Conservation (phyloP, 2,329 filamentous ascomycete species). For the Penicillium capsulatum region DNA sequence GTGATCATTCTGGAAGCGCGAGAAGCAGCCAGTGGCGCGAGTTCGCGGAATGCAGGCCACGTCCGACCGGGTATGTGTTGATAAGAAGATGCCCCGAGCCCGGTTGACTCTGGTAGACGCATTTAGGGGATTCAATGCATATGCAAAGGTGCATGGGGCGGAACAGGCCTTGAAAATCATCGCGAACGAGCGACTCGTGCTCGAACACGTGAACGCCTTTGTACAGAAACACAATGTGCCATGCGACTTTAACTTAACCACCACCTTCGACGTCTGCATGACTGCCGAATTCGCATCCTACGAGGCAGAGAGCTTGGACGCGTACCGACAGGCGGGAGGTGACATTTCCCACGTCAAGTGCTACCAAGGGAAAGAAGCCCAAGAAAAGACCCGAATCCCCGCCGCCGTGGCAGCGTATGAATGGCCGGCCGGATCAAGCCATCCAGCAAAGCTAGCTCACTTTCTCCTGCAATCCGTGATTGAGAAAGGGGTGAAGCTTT, state of each 20-base stretch:
- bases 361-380: conserved; percentile 41
- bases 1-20: conserved; percentile 21
- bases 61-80: conserved; percentile 23
- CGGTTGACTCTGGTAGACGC: no score
- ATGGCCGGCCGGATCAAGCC: conserved; percentile 49
- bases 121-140: conserved; percentile 47
- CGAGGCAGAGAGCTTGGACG: conserved; percentile 39
- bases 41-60: conserved; percentile 23
- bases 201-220: conserved; percentile 41
- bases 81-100: no score
- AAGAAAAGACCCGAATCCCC: conserved; percentile 35
- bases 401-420: conserved; percentile 47
- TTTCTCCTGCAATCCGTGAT: conserved; percentile 43
- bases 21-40: conserved; percentile 23
- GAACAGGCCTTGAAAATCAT: conserved; percentile 48
- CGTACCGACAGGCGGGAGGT: conserved; percentile 42
- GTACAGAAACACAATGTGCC: conserved; percentile 40
- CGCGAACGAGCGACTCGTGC: conserved; percentile 42
- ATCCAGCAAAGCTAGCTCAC: conserved; percentile 50
- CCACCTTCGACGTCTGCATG: conserved; percentile 49
- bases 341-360: conserved; percentile 43
- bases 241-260: conserved; percentile 47
- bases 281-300: conserved; percentile 46
- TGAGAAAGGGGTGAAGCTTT: conserved; percentile 39
- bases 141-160: conserved; percentile 40